These are phyloP conservation scores for Erysimum cheiranthoides DNA, from an alignment of 345 rosid genomes.

Conservation along the genomic window DNA sequence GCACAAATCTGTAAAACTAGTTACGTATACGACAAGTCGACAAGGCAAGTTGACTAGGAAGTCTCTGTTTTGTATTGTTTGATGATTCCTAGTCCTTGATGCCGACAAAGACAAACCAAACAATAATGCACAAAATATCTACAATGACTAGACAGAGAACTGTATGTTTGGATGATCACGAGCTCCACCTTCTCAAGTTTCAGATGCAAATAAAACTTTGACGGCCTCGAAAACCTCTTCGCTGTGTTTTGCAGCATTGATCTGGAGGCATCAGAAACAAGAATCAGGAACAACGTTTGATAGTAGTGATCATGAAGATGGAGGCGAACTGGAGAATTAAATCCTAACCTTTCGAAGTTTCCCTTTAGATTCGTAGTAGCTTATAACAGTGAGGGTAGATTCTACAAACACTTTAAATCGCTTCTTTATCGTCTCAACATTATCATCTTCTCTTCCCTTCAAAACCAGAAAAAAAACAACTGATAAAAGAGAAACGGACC, in stretches of 20 bases:
- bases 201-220: slow-evolving; percentile 51
- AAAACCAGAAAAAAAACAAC: slow-evolving; percentile 27
- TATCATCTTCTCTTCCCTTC: slow-evolving; percentile 86
- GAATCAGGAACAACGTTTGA: slow-evolving; percentile 3
- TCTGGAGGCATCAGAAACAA: slow-evolving; percentile 46
- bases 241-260: slow-evolving; percentile 70
- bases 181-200: slow-evolving; percentile 56
- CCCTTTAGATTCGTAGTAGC: slow-evolving; percentile 58
- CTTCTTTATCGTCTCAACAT: slow-evolving; percentile 67
- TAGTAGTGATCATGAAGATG: background rate
- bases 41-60: slow-evolving; percentile 18
- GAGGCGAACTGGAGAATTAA: slow-evolving; percentile 8
- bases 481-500: background rate
- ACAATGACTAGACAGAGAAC: background rate
- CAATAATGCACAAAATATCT: background rate
- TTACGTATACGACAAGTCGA: slow-evolving; percentile 26
- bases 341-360: slow-evolving; percentile 66
- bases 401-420: slow-evolving; percentile 64
- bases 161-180: background rate
- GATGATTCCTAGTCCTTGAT: slow-evolving; percentile 1
- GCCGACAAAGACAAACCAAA: slow-evolving; percentile 4
- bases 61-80: slow-evolving; percentile 30
- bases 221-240: slow-evolving; percentile 73
- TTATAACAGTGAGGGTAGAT: slow-evolving; percentile 64
- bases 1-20: background rate